Base-by-base conservation (phyloP, 2,329 filamentous ascomycete species). In the Aureobasidium sp. region DNA sequence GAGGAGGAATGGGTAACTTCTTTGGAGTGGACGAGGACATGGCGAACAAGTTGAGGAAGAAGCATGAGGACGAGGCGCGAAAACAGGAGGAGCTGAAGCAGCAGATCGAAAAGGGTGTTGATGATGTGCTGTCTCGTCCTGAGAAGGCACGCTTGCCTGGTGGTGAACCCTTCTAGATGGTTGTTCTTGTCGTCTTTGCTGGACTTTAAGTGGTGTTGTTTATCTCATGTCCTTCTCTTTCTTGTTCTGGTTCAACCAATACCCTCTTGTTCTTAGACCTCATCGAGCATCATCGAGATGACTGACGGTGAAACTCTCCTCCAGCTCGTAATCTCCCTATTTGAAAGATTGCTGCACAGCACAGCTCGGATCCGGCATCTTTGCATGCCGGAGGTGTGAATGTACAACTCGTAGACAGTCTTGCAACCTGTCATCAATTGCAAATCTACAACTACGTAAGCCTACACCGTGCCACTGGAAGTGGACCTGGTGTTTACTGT, bases 1-100 rank as follows among this genome's bases (percentile, higher is more conserved):
- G 78, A 50, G 78, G 78, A 32, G 78, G 78, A 7, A 77, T 77
- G n/a, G 78, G 78, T 3, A 80, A 80, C 59, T 77, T 75, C 63
- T 69, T 74, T n/a, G 79, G 65, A 27, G 69, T 68, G 13, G 65
- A 68, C 65, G 74, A 74, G 60, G 66, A 63, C 34, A 68, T 69
- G 62, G 72, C 73, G 62, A 63, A 67, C 51, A 72, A 68, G 41
- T 64, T 67, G 56, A 62, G 59, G 41, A 70, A 64, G 56, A 66
- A 63, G 63, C 62, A 68, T 61, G 69, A 72, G 60, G 69, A 67
- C 53, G 69, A 71, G 37, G 66, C 69, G 59, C 59, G 63, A 41
- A 67, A 64, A 56, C 57, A 67, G 60, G 63, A 69, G 63, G 63
- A 65, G 60, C 50, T 77, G 34, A 71, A 70, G 55, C 67, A 69